Percentiles rank a stretch among this genome's conserved stretches.
Conservation (phyloP, 2,329 filamentous ascomycete species). For the Epichloe bromicola region DNA sequence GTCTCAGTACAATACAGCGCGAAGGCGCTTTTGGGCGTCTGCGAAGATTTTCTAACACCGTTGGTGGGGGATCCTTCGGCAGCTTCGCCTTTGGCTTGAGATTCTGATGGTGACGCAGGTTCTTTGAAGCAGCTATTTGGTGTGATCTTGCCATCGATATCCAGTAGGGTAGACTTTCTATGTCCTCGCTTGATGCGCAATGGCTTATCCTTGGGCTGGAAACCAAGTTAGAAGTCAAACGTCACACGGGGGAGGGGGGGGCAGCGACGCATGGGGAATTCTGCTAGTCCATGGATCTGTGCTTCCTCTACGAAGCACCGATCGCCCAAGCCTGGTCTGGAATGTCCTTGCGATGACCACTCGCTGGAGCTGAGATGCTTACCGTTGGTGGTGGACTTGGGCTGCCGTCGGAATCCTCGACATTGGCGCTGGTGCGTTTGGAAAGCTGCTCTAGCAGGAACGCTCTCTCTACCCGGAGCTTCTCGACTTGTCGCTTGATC, state of each 20-base stretch:
- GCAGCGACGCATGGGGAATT: too few relatives aligned
- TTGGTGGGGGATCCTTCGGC: constrained; percentile 20
- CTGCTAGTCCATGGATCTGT: too few relatives aligned
- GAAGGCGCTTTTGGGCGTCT: constrained; percentile 36
- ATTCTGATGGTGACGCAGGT: constrained; percentile 29
- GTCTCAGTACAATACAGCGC: constrained; percentile 41
- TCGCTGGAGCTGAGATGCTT: constrained; percentile 18
- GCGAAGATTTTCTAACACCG: constrained; percentile 26
- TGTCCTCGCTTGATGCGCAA: constrained; percentile 62
- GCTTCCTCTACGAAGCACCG: too few relatives aligned
- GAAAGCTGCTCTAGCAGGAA: constrained; percentile 61
- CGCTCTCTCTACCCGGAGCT: constrained; percentile 77
- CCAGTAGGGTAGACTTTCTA: constrained; percentile 42
- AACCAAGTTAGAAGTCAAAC: constrained; percentile 15
- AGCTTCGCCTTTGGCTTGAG: constrained; percentile 16
- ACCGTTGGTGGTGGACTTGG: constrained; percentile 70
- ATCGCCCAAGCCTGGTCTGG: too few relatives aligned
- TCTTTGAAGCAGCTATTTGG: constrained; percentile 32
- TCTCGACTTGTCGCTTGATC: constrained; percentile 75
- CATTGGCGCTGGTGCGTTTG: constrained; percentile 60
- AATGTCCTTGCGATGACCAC: too few relatives aligned
- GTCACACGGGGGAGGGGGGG: neutral
- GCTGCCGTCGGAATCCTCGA: constrained; percentile 67
- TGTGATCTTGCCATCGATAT: constrained; percentile 28
- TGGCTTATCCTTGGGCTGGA: constrained; percentile 64